These are phyloP conservation scores for Podaxis mareebaensis DNA, from an alignment of 768 basidiomycete species.

Conservation along the genomic window DNA sequence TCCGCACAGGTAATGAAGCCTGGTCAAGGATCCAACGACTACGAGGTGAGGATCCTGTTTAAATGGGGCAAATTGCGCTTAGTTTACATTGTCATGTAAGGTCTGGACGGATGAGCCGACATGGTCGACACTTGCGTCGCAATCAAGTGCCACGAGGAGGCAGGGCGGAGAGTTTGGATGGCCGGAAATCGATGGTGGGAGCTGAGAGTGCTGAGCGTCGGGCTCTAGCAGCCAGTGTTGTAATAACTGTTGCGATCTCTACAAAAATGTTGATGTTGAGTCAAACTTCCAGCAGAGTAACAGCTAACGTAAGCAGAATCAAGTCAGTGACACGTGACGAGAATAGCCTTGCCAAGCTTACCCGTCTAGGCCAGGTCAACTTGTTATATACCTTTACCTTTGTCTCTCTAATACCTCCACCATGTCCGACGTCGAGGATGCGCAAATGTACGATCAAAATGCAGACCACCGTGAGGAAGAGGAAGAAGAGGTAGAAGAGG, in stretches of 20 bases:
- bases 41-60: constrained; percentile 18
- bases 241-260: neutral
- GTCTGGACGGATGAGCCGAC: constrained; percentile 30
- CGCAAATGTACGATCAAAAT: constrained; percentile 40
- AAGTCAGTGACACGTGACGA: neutral
- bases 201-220: neutral
- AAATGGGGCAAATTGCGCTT: neutral
- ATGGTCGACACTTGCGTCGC: constrained; percentile 23
- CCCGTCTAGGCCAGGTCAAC: neutral
- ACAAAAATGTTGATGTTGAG: neutral
- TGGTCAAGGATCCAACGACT: constrained; percentile 23
- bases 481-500: constrained; percentile 36
- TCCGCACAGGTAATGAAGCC: constrained; percentile 18
- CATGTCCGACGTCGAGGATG: constrained; percentile 50
- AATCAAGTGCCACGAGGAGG: constrained; percentile 22
- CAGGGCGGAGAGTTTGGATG: constrained; percentile 26
- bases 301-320: neutral
- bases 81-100: constrained; percentile 2
- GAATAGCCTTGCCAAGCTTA: constrained; percentile 4
- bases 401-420: constrained; percentile 22
- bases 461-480: constrained; percentile 47
- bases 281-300: neutral
- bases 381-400: constrained; percentile 3
- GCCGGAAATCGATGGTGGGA: constrained; percentile 25
- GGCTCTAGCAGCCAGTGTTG: neutral